Base-by-base conservation (phyloP, 1,284 basidiomycete genomes). In the Apiotrichum siamense region DNA sequence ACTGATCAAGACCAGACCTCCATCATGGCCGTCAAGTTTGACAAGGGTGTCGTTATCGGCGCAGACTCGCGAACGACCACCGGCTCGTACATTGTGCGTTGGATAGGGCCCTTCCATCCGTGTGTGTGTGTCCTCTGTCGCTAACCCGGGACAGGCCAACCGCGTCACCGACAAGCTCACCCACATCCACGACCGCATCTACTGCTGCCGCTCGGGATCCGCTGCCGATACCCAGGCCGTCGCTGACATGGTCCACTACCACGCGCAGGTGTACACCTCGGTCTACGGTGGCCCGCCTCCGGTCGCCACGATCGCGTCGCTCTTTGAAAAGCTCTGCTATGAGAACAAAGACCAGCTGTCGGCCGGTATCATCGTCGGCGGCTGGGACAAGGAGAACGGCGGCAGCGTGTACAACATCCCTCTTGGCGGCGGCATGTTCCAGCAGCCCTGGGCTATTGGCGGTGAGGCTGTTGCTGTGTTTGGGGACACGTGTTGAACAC, bases 161-260 rank as follows among this genome's bases (percentile, higher is more conserved):
- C 86, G 94, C 73, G 96, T 98, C 27, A 98, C 94, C 21, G 94
- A 98, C 81, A 98, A 98, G 77, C 81, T 98, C 54, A 98, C 94
- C 3, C 85, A 92, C 73, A 81, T 98, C 61, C 90, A 97, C 72
- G 96, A 98, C 76, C 89, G 92, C 59, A 88, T 97, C 76, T 98
- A 98, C 78, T 98, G 94, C 76, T 98, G 94, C 81, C 87, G 94
- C 57, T 96, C 91, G 46, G 94, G 94, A 45, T 97, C 92, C 50
- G 93, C 96, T 43, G 96, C 94, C 38, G 94, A 99, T 74, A 99
- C 94, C 1, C 94, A 96, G 75, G 92, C 94, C 40, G 81, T 99
- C 38, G 96, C 96, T 43, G 96, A 99, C 72, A 80, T 85, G 21
- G 88, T 97, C 17, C 87, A 93, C 68, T 86, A 88, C 73, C 80